These are phyloP conservation scores for Globisporangium parvum DNA, from an alignment of 352 stramenopile genomes.

Conservation along the genomic window DNA sequence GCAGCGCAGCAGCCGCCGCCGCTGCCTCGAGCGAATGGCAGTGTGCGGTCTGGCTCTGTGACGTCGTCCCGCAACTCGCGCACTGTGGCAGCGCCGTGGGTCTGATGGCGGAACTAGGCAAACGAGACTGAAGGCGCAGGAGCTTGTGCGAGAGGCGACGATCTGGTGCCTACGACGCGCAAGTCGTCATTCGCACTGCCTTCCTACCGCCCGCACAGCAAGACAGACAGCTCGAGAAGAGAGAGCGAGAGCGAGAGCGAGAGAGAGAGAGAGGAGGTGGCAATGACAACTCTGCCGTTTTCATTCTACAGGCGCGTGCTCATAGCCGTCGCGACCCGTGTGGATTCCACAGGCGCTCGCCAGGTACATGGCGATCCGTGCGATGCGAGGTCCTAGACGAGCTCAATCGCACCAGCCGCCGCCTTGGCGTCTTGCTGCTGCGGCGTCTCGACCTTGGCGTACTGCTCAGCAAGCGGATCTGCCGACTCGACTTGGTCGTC, in stretches of 20 bases:
- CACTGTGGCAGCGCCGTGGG: conserved; percentile 8
- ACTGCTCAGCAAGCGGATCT: background rate
- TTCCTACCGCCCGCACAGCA: background rate
- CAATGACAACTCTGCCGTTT: background rate
- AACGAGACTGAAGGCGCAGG: background rate
- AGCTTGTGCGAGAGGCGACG: background rate
- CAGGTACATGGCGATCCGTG: too few relatives aligned
- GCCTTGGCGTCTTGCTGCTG: background rate
- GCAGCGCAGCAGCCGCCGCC: background rate
- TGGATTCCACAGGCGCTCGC: too few relatives aligned
- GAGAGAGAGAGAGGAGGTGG: too few relatives aligned
- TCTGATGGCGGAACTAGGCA: background rate
- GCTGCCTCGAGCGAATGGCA: background rate
- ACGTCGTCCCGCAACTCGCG: conserved; percentile 6
- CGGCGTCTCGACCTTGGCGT: background rate
- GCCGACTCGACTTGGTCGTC: background rate
- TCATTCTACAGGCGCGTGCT: too few relatives aligned
- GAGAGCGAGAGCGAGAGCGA: too few relatives aligned
- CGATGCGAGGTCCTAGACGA: background rate
- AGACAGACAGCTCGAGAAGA: background rate
- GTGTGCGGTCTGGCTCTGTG: conserved; percentile 1
- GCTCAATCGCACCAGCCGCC: background rate
- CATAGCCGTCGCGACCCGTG: too few relatives aligned
- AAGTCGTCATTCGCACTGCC: too few relatives aligned
- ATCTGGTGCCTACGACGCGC: too few relatives aligned